Evolutionary conservation across 2,329 filamentous ascomycete species (phyloP).

Genomic region (Dactylellina sp.): DNA sequence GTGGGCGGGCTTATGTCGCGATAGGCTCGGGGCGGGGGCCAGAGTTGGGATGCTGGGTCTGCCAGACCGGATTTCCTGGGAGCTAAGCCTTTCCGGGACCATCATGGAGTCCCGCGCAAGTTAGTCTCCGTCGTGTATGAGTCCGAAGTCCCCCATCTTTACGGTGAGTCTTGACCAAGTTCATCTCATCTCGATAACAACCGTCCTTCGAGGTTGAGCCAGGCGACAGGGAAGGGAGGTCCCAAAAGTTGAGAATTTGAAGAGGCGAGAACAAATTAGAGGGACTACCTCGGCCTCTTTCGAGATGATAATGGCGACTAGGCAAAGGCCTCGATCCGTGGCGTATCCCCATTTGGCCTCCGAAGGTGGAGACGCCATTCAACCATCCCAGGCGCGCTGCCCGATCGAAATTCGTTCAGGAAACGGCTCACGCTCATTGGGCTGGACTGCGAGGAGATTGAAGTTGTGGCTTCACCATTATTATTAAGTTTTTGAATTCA

Average conservation of each 20-base stretch:
- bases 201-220: too few species aligned
- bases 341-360: constrained; percentile 33
- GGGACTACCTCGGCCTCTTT: too few species aligned
- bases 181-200: constrained; percentile 10
- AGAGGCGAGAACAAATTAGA: too few species aligned
- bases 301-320: background rate
- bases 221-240: too few species aligned
- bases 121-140: background rate
- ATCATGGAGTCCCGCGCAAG: constrained; percentile 6
- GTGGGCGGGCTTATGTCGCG: constrained; percentile 33
- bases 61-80: constrained; percentile 36
- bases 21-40: constrained; percentile 33
- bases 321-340: constrained; percentile 8
- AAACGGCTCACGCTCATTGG: constrained; percentile 19
- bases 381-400: constrained; percentile 35
- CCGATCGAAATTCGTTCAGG: constrained; percentile 20
- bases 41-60: constrained; percentile 7
- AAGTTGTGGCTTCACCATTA: background rate
- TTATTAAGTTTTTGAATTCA: too few species aligned
- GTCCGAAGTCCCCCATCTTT: too few species aligned
- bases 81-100: constrained; percentile 34
- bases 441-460: background rate
- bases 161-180: background rate
- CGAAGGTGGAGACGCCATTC: constrained; percentile 18
- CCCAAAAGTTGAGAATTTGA: too few species aligned